Conservation (phyloP, 192 early-diverging fungal species). For the Coemansia reversa region DNA sequence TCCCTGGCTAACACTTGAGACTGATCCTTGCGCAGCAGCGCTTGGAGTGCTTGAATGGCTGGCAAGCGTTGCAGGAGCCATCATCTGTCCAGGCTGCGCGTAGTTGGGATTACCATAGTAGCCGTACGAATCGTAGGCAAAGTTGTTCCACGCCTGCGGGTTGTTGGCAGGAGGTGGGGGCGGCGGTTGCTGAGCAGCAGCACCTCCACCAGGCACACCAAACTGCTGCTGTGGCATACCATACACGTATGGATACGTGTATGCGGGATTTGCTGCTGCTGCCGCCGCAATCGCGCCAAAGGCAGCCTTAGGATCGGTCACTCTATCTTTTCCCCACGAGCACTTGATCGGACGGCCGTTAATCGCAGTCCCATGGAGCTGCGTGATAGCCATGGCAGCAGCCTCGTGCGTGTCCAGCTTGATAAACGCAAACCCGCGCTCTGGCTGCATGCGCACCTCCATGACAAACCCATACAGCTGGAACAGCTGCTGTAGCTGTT, state of each 20-base stretch:
- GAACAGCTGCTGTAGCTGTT: slow-evolving; percentile 71
- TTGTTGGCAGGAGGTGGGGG: slow-evolving; percentile 29
- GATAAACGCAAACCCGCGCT: slow-evolving; percentile 89
- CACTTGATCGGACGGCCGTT: slow-evolving; percentile 78
- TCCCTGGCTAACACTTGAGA: slow-evolving; percentile 14
- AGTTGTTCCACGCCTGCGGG: slow-evolving; percentile 40
- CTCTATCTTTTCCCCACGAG: slow-evolving; percentile 88
- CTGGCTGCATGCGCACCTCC: slow-evolving; percentile 82
- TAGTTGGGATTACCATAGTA: slow-evolving; percentile 50
- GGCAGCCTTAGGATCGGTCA: slow-evolving; percentile 53
- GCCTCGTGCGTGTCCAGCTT: slow-evolving; percentile 91
- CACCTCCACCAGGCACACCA: slow-evolving; percentile 21
- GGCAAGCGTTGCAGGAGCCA: slow-evolving; percentile 22
- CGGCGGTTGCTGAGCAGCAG: slow-evolving; percentile 14
- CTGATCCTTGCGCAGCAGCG: slow-evolving; percentile 10
- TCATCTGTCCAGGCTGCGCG: slow-evolving; percentile 51
- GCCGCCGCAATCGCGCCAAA: slow-evolving; percentile 42
- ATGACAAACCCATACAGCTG: slow-evolving; percentile 74
- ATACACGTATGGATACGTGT: slow-evolving; percentile 54
- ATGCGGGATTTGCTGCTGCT: slow-evolving; percentile 47
- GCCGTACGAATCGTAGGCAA: slow-evolving; percentile 49
- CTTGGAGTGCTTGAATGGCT: slow-evolving; percentile 4
- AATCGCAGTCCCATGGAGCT: slow-evolving; percentile 68
- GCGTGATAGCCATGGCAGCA: slow-evolving; percentile 84
- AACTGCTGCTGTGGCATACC: slow-evolving; percentile 52